Evolutionary conservation across 2,329 filamentous ascomycete species (phyloP).

Genomic region (Penicillium sp.): DNA sequence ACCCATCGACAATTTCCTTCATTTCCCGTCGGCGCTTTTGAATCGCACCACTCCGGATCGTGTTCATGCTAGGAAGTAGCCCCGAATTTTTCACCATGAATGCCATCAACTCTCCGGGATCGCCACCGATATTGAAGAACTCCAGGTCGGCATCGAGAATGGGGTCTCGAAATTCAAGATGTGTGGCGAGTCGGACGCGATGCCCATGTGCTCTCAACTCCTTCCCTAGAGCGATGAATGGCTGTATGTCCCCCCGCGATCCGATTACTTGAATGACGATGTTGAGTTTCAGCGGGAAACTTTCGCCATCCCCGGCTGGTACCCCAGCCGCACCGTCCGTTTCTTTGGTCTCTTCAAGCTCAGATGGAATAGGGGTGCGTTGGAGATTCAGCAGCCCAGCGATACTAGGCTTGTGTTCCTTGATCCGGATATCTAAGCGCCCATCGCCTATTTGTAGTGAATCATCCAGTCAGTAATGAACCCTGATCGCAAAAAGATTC

Average conservation of each 20-base stretch:
- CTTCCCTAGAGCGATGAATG: conserved; percentile 71
- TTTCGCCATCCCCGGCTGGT: conserved; percentile 9
- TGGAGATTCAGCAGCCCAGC: conserved; percentile 25
- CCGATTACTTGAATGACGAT: conserved; percentile 76
- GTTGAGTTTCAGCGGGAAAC: conserved; percentile 48
- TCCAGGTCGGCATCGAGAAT: conserved; percentile 73
- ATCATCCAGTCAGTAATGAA: background rate
- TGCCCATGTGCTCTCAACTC: conserved; percentile 70
- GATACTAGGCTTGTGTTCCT: conserved; percentile 26
- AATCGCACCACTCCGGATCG: conserved; percentile 76
- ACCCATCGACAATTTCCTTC: conserved; percentile 76
- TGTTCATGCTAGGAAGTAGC: conserved; percentile 78
- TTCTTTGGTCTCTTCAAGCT: conserved; percentile 10
- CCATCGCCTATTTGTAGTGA: conserved; percentile 23
- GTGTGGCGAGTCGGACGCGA: conserved; percentile 74
- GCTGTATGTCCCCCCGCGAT: conserved; percentile 75
- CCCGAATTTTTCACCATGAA: conserved; percentile 91
- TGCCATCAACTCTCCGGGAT: conserved; percentile 76
- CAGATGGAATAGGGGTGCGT: conserved; percentile 15
- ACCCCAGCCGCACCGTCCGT: conserved; percentile 4
- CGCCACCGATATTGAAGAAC: conserved; percentile 75
- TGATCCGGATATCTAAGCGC: conserved; percentile 28
- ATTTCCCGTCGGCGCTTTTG: conserved; percentile 76
- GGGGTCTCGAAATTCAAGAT: conserved; percentile 68
- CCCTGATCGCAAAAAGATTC: background rate